phyloP scores from a whole-genome alignment of 495 filamentous ascomycete genomes.

The Lophiostoma macrostomum region DNA sequence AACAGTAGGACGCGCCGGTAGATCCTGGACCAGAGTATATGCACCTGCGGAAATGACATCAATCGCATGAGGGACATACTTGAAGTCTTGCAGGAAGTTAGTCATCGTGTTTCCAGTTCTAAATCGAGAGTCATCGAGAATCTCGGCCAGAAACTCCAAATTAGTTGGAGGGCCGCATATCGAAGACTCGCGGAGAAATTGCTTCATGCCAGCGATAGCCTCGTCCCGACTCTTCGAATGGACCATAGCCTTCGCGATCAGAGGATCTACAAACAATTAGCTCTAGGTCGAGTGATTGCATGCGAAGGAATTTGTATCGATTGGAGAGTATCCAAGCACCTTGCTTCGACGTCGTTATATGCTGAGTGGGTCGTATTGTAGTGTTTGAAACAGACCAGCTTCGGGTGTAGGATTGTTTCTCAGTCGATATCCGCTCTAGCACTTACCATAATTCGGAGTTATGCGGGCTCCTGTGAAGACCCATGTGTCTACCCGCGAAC shows the following conservation, averaged over 20 bases:
- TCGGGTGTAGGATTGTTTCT: too few species aligned
- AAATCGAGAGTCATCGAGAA: conserved; percentile 46
- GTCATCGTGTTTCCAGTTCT: conserved; percentile 52
- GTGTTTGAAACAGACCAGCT: too few species aligned
- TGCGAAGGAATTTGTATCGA: not conserved
- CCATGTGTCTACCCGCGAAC: conserved; percentile 61
- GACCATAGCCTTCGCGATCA: conserved; percentile 63
- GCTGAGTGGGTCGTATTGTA: too few species aligned
- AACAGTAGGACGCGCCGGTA: conserved; percentile 53
- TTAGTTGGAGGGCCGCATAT: conserved; percentile 60
- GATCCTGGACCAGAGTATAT: conserved; percentile 60
- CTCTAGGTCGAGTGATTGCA: not conserved
- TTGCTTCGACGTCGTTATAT: not conserved
- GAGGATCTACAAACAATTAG: conserved; percentile 47
- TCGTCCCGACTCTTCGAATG: conserved; percentile 45
- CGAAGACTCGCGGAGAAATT: conserved; percentile 42
- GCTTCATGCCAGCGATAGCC: conserved; percentile 47
- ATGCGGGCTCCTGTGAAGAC: conserved; percentile 54
- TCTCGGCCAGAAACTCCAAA: conserved; percentile 51
- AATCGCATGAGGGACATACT: conserved; percentile 50
- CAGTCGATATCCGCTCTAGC: not conserved
- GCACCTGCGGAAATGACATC: conserved; percentile 56
- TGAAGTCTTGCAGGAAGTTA: conserved; percentile 51
- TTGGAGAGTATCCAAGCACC: not conserved
- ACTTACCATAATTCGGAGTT: conserved; percentile 52